Percentiles rank a stretch among this genome's conserved stretches.
phyloP scores from a whole-genome alignment of 2,329 filamentous ascomycete genomes.

The Plenodomus tracheiphilus region DNA sequence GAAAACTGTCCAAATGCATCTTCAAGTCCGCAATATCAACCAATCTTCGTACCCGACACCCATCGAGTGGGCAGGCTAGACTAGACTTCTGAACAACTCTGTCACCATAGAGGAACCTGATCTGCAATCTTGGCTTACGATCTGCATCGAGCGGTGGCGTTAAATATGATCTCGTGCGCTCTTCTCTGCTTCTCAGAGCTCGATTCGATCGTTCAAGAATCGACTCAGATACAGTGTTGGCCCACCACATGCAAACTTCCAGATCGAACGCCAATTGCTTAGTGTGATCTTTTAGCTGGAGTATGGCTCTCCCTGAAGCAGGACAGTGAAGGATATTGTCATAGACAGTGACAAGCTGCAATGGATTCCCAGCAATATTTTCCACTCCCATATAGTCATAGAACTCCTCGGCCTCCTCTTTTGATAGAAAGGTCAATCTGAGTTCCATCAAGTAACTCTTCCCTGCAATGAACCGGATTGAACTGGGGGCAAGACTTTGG shows the following conservation, averaged over 20 bases:
- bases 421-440: constrained; percentile 22
- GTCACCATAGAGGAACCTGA: constrained; percentile 18
- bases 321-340: constrained; percentile 31
- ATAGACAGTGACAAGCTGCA: constrained; percentile 30
- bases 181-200: constrained; percentile 5
- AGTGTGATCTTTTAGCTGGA: constrained; percentile 13
- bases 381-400: constrained; percentile 24
- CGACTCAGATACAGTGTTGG: constrained; percentile 7
- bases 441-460: constrained; percentile 14
- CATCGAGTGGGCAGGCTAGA: constrained; percentile 15
- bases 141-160: constrained; percentile 9
- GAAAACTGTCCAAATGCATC: constrained; percentile 40
- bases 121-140: constrained; percentile 16
- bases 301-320: constrained; percentile 5
- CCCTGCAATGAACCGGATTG: neutral
- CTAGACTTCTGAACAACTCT: constrained; percentile 9
- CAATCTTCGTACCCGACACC: constrained; percentile 15
- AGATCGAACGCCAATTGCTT: constrained; percentile 24
- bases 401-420: constrained; percentile 27
- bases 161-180: constrained; percentile 3
- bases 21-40: constrained; percentile 29
- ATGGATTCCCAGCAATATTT: constrained; percentile 2
- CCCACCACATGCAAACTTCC: constrained; percentile 28
- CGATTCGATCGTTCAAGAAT: constrained; percentile 31
- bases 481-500: constrained; percentile 7